phyloP scores from a whole-genome alignment of 345 rosid species.

The Lumnitzera racemosa region DNA sequence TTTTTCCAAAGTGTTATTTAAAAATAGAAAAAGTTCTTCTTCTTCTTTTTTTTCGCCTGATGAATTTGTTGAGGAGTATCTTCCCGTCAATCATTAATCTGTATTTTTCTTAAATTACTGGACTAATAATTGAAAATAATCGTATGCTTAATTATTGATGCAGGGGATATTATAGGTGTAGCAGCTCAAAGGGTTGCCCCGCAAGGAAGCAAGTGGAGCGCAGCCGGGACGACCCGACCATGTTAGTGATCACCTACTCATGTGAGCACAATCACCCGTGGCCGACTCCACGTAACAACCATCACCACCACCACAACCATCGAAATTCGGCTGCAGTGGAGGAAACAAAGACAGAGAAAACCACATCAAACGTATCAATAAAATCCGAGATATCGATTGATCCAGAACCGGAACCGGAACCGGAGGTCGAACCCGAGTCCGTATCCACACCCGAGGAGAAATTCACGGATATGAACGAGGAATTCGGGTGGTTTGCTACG shows the following conservation, averaged over 20 bases:
- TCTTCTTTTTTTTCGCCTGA: too few relatives aligned
- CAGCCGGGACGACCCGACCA: constrained; percentile 73
- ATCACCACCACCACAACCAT: constrained; percentile 18
- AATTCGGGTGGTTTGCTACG: constrained; percentile 71
- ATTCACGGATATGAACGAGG: constrained; percentile 41
- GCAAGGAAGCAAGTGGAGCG: constrained; percentile 98
- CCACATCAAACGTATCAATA: neutral
- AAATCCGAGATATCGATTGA: neutral
- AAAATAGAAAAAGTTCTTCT: too few relatives aligned
- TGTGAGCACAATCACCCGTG: constrained; percentile 91
- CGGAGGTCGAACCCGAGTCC: constrained; percentile 9
- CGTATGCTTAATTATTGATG: neutral
- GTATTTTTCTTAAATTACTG: neutral
- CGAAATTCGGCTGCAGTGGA: neutral
- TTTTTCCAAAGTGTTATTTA: too few relatives aligned
- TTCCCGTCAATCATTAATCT: neutral
- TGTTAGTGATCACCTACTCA: constrained; percentile 80
- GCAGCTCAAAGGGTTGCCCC: constrained; percentile 96
- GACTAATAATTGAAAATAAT: neutral
- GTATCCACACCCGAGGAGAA: constrained; percentile 12
- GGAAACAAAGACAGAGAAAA: neutral
- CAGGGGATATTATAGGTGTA: constrained; percentile 95
- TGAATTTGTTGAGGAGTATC: too few relatives aligned
- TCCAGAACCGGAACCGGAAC: constrained; percentile 22
- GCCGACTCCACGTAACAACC: constrained; percentile 53